Percentiles rank a stretch among this genome's conserved stretches.
Evolutionary conservation across 2,329 filamentous ascomycete genomes (phyloP).

Genomic region (Pseudocercospora eumusae): DNA sequence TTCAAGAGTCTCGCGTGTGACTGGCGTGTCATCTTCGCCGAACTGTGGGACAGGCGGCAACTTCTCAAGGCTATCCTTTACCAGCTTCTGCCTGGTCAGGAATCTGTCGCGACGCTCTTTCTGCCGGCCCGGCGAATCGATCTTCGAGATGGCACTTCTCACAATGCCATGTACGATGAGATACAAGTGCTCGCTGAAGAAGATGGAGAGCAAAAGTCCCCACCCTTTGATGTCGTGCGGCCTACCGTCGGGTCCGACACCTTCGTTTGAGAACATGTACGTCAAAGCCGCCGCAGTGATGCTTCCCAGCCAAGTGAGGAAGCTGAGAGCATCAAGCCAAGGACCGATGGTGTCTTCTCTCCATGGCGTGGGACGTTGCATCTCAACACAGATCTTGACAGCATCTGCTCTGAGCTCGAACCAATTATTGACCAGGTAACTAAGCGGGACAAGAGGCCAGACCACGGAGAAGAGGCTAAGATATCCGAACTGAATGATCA

Average conservation of each 20-base stretch:
- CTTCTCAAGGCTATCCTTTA: constrained; percentile 68
- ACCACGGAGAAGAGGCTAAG: constrained; percentile 87
- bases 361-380: constrained; percentile 85
- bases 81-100: constrained; percentile 73
- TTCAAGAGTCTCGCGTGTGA: constrained; percentile 66
- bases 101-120: constrained; percentile 83
- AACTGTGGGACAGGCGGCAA: constrained; percentile 52
- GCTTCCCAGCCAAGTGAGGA: constrained; percentile 91
- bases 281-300: constrained; percentile 84
- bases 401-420: constrained; percentile 90
- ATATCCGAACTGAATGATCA: constrained; percentile 83
- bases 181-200: constrained; percentile 87
- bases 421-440: constrained; percentile 95
- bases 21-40: constrained; percentile 56
- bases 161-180: constrained; percentile 74
- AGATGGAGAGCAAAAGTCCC: constrained; percentile 77
- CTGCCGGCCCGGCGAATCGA: constrained; percentile 83
- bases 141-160: constrained; percentile 69
- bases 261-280: constrained; percentile 78
- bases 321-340: constrained; percentile 81
- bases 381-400: constrained; percentile 87
- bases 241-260: constrained; percentile 64
- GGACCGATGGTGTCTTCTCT: constrained; percentile 92
- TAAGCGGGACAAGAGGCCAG: constrained; percentile 89
- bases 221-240: constrained; percentile 73